These are phyloP conservation scores for Rubia yunnanensis DNA, from an alignment of 257 asterid species.

Conservation along the genomic window DNA sequence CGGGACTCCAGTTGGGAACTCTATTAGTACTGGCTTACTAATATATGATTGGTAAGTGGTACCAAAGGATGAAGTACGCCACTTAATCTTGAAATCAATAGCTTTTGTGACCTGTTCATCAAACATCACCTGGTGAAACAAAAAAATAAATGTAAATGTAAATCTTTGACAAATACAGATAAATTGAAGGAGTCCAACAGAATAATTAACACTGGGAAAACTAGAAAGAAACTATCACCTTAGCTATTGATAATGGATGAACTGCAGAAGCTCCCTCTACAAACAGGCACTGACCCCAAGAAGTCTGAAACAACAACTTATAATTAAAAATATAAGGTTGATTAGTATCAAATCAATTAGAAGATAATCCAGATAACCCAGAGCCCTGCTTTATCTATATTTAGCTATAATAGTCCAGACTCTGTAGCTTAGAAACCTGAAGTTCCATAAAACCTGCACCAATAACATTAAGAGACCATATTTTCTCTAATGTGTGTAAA, in stretches of 20 bases:
- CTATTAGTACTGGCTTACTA: slow-evolving; percentile 70
- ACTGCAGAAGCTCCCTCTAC: slow-evolving; percentile 87
- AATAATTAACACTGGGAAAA: not conserved
- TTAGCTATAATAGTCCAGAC: too few relatives aligned
- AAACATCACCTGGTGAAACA: slow-evolving; percentile 54
- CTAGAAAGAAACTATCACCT: slow-evolving; percentile 35
- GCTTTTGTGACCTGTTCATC: slow-evolving; percentile 64
- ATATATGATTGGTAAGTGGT: slow-evolving; percentile 35
- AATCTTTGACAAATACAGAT: not conserved
- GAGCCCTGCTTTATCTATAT: too few relatives aligned
- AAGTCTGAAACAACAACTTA: slow-evolving; percentile 41
- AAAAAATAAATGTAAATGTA: not conserved
- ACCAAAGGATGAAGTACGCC: slow-evolving; percentile 65
- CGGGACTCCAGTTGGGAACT: slow-evolving; percentile 81
- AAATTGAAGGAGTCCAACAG: slow-evolving; percentile 10
- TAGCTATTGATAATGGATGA: slow-evolving; percentile 73
- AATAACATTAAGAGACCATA: too few relatives aligned
- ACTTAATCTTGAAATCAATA: slow-evolving; percentile 47
- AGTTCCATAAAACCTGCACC: too few relatives aligned
- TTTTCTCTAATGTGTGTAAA: too few relatives aligned
- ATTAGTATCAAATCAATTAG: too few relatives aligned
- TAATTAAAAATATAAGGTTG: slow-evolving; percentile 6
- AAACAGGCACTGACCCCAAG: slow-evolving; percentile 48
- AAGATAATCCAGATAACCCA: too few relatives aligned
- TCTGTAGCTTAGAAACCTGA: too few relatives aligned